Base-by-base conservation (phyloP, 371 early-diverging fungal genomes). In the Rhizopus stolonifer region DNA sequence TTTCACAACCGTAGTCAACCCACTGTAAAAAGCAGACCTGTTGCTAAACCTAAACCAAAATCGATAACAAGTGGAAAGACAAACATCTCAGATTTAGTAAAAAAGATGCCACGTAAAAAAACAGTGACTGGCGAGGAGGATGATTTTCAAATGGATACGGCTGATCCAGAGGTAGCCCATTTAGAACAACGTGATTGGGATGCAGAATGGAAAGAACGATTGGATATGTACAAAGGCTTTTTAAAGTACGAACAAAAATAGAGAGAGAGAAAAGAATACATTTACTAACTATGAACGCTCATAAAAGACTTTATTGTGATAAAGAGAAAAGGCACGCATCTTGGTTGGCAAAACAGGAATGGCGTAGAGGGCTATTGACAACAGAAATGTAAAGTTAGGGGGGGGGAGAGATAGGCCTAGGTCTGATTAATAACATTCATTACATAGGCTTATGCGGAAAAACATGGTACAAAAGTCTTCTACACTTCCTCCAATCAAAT, bases 371-470 rank as follows among this genome's bases (percentile, higher is more conserved):
- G 10, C 60, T 75, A 2, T 39, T 59, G 13, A 75, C 76, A 1
- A 71, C 76, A 11, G 70, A 71, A 43, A 67, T 67, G 76, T 74
- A 68, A 54, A 64, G n/a, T n/a, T n/a, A n/a, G n/a, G n/a, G n/a
- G n/a, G n/a, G n/a, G n/a, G n/a, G n/a, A n/a, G n/a, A n/a, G n/a
- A n/a, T n/a, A n/a, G n/a, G n/a, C n/a, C n/a, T n/a, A n/a, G n/a
- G n/a, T n/a, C n/a, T n/a, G n/a, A n/a, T n/a, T n/a, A n/a, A n/a
- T n/a, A n/a, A n/a, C n/a, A n/a, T n/a, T n/a, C n/a, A n/a, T n/a
- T n/a, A n/a, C 8, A 19, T 22, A 11, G 48, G 34, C 25, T 59
- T 24, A 24, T 49, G 25, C 43, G 31, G 38, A 59, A 31, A 15
- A 49, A 22, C 22, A 36, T 51, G 23, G 14, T 31, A 15, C 17